Conservation (phyloP, 73 alveolate genomes). For the Symbiodinium natans region DNA sequence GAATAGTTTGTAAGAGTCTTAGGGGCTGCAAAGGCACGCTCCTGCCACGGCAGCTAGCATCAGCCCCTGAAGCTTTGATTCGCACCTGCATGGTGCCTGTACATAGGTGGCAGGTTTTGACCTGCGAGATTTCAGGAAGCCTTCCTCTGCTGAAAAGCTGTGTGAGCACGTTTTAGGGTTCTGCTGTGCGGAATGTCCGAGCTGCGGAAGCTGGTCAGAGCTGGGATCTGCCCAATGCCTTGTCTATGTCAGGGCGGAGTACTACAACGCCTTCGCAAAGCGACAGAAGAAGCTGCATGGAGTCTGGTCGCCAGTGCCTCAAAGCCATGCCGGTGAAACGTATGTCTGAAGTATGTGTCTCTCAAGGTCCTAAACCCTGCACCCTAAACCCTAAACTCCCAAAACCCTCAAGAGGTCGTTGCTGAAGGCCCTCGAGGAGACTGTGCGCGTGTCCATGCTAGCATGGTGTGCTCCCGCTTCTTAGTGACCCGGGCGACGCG, state of each 20-base stretch:
- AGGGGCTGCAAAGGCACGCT: not conserved
- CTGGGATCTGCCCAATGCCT: not conserved
- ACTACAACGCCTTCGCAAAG: slow-evolving; percentile 61
- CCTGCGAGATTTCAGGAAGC: not conserved
- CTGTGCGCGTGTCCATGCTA: too few relatives aligned
- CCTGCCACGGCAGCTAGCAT: not conserved
- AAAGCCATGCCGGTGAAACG: not conserved
- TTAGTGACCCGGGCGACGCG: too few relatives aligned
- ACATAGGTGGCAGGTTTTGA: not conserved
- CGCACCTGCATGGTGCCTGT: not conserved
- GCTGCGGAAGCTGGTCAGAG: not conserved
- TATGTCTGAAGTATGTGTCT: not conserved
- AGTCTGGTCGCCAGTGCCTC: slow-evolving; percentile 25
- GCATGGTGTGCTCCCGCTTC: too few relatives aligned
- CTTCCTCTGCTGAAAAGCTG: not conserved
- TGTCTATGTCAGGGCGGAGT: slow-evolving; percentile 48
- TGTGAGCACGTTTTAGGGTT: too few relatives aligned
- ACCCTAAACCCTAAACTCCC: too few relatives aligned
- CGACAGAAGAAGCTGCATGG: slow-evolving; percentile 76
- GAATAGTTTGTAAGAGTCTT: not conserved
- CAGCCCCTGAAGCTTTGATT: not conserved
- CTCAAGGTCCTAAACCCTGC: not conserved
- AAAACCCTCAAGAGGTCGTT: slow-evolving; percentile 21
- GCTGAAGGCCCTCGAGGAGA: slow-evolving; percentile 30
- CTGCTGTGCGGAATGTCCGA: too few relatives aligned